Evolutionary conservation across 805 yeast genomes (phyloP).

Genomic region (Teunomyces lycoperdinae): DNA sequence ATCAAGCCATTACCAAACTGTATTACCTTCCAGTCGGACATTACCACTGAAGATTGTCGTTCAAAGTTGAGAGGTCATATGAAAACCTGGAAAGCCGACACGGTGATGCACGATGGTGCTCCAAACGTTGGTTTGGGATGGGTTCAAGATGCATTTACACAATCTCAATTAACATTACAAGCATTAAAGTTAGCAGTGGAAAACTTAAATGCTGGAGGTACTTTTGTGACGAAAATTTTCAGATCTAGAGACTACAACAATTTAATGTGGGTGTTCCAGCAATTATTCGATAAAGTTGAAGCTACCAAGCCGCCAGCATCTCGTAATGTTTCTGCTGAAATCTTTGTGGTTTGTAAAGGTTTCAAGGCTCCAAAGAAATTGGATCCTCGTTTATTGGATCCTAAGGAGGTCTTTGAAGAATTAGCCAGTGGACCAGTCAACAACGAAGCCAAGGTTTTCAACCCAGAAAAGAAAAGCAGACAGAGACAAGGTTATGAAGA

Average conservation of each 20-base stretch:
- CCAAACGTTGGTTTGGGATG: constrained; percentile 99
- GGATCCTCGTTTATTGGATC: constrained; percentile 89
- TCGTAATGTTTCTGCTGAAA: constrained; percentile 98
- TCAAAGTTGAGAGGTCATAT: constrained; percentile 91
- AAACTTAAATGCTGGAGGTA: constrained; percentile 86
- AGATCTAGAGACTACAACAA: constrained; percentile 98
- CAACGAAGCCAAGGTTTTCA: constrained; percentile 87
- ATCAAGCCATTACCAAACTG: constrained; percentile 95
- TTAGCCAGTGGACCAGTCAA: constrained; percentile 62
- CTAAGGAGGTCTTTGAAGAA: constrained; percentile 93
- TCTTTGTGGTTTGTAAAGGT: constrained; percentile 93
- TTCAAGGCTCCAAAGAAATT: constrained; percentile 94
- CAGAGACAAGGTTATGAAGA: constrained; percentile 97
- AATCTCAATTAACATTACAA: constrained; percentile 91
- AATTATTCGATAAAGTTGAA: constrained; percentile 91
- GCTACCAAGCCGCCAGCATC: constrained; percentile 99
- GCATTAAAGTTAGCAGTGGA: constrained; percentile 93
- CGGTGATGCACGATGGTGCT: constrained; percentile 98
- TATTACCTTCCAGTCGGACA: constrained; percentile 93
- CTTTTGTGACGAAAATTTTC: constrained; percentile 94
- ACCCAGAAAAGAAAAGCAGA: constrained; percentile 89
- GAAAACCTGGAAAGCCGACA: constrained; percentile 99
- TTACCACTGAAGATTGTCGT: constrained; percentile 97
- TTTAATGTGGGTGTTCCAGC: constrained; percentile 96
- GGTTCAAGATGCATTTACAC: constrained; percentile 99